phyloP scores from a whole-genome alignment of 139 green algal species.

The Micractinium conductrix region DNA sequence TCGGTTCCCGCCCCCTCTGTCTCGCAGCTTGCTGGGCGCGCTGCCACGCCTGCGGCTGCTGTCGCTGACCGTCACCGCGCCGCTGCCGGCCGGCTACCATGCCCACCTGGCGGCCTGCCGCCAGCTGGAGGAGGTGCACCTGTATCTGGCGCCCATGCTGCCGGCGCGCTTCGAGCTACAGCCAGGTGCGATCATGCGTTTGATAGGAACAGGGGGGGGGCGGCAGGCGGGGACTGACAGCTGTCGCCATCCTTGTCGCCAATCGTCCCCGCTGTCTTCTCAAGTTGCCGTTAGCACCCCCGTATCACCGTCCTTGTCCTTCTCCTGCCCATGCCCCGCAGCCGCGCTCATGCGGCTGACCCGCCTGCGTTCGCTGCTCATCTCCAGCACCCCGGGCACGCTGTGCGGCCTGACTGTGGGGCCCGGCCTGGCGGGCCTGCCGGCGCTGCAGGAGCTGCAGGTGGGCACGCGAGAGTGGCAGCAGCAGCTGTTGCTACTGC shows the following conservation, averaged over 20 bases:
- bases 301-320: not conserved
- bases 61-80: conserved; percentile 1
- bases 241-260: too few species aligned
- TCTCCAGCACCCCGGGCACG: not conserved
- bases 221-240: too few species aligned
- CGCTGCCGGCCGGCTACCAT: not conserved
- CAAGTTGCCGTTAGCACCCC: too few species aligned
- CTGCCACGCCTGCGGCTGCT: conserved; percentile 23
- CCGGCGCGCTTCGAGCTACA: conserved; percentile 13
- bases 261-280: too few species aligned
- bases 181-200: not conserved
- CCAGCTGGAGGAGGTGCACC: conserved; percentile 24
- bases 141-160: not conserved
- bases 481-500: not conserved
- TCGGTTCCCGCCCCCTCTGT: not conserved
- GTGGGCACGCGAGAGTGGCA: not conserved
- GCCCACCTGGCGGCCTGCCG: not conserved
- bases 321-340: not conserved
- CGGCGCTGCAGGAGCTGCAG: conserved; percentile 22
- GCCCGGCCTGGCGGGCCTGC: conserved; percentile 8
- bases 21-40: not conserved
- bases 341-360: conserved; percentile 1
- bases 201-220: too few species aligned
- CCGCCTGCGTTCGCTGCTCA: conserved; percentile 20
- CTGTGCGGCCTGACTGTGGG: conserved; percentile 8